These are phyloP conservation scores for Purpureocillium lavendulum DNA, from an alignment of 2,329 filamentous ascomycete genomes.

Conservation along the genomic window DNA sequence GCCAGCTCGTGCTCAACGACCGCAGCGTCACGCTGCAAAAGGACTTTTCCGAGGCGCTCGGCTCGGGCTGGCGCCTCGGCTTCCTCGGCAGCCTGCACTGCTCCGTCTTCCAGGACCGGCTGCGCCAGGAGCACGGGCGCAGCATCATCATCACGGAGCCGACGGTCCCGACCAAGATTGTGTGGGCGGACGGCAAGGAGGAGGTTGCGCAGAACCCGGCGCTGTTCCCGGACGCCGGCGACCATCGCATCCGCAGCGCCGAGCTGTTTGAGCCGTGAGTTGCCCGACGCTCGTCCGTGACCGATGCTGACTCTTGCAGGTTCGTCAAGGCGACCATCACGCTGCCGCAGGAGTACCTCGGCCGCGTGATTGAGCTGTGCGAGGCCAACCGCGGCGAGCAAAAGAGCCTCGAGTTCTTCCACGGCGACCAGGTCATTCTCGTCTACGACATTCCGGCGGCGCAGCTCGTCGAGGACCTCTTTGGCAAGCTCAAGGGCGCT, in stretches of 20 bases:
- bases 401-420: constrained; percentile 83
- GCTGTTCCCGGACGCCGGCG: constrained; percentile 68
- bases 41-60: constrained; percentile 87
- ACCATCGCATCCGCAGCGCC: constrained; percentile 34
- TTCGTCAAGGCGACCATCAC: constrained; percentile 82
- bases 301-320: constrained; percentile 11
- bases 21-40: constrained; percentile 90
- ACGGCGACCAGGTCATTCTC: constrained; percentile 83
- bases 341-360: constrained; percentile 86
- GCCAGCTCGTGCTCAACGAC: constrained; percentile 89
- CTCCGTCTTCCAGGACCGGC: constrained; percentile 95
- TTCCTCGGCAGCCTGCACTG: constrained; percentile 97
- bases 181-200: constrained; percentile 70
- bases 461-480: constrained; percentile 92
- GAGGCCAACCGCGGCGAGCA: constrained; percentile 84
- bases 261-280: constrained; percentile 43
- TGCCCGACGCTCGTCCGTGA: background rate
- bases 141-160: constrained; percentile 96
- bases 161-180: constrained; percentile 82
- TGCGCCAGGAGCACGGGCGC: constrained; percentile 88
- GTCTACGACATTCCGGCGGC: constrained; percentile 85
- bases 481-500: constrained; percentile 87
- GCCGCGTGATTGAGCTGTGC: constrained; percentile 90
- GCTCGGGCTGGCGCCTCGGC: constrained; percentile 86
- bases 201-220: constrained; percentile 77